A percentile compares a stretch with the other conserved stretches of the same genome.
Conservation (phyloP, 106 monocot genomes). For the Apostasia ramifera region DNA sequence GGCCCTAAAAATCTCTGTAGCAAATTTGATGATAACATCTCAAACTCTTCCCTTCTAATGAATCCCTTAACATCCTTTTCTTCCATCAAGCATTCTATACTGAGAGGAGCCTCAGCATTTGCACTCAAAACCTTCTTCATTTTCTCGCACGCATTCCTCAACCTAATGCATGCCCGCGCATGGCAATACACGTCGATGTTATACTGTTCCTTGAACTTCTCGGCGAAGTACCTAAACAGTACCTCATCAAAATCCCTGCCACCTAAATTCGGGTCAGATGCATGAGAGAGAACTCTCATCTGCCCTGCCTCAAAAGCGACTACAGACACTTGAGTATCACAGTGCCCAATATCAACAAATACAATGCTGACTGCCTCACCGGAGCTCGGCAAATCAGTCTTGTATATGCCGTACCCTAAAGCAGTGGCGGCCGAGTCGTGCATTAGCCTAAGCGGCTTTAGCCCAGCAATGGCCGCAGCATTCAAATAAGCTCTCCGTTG, state of each 20-base stretch:
- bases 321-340: constrained; percentile 69
- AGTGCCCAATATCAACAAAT: constrained; percentile 83
- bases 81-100: constrained; percentile 95
- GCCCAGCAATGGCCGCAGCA: constrained; percentile 75
- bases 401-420: constrained; percentile 77
- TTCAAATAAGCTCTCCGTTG: constrained; percentile 71
- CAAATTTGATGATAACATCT: constrained; percentile 56
- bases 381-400: constrained; percentile 18
- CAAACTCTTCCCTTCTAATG: constrained; percentile 87
- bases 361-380: constrained; percentile 19
- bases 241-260: constrained; percentile 91
- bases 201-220: constrained; percentile 55
- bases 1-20: constrained; percentile 56
- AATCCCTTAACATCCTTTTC: constrained; percentile 89
- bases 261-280: constrained; percentile 55
- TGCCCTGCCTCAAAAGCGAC: constrained; percentile 35
- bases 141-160: constrained; percentile 75
- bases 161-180: constrained; percentile 44
- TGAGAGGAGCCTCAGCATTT: constrained; percentile 57
- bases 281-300: constrained; percentile 65
- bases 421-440: constrained; percentile 76
- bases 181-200: constrained; percentile 59
- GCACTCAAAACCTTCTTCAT: constrained; percentile 91
- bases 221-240: constrained; percentile 53
- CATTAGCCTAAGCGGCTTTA: constrained; percentile 62